A percentile compares a stretch with the other conserved stretches of the same genome.
These are phyloP conservation scores for Cyberlindnera bimundalis DNA, from an alignment of 805 yeast species.

Conservation along the genomic window DNA sequence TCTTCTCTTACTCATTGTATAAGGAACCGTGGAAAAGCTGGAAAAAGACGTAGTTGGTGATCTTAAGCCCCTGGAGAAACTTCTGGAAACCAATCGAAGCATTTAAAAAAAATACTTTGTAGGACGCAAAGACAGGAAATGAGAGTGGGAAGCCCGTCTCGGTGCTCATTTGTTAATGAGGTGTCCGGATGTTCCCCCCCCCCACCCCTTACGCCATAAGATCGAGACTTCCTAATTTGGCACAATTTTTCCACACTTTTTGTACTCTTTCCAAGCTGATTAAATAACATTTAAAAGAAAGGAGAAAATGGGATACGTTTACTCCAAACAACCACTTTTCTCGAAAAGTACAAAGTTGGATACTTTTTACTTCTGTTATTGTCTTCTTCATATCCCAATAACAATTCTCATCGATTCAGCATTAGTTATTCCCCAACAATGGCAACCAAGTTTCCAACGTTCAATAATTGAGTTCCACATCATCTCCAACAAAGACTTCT, in stretches of 20 bases:
- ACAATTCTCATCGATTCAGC: constrained; percentile 74
- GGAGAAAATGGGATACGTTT: constrained; percentile 3
- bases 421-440: constrained; percentile 56
- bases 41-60: no score
- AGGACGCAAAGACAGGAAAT: no score
- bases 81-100: background rate
- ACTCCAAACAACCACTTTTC: constrained; percentile 17
- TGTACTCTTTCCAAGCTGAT: no score
- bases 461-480: constrained; percentile 57
- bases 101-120: no score
- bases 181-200: constrained; percentile 1
- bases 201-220: no score
- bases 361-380: constrained; percentile 47
- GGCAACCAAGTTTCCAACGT: constrained; percentile 46
- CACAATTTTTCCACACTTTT: no score
- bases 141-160: no score
- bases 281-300: no score
- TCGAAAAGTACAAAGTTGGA: constrained; percentile 28
- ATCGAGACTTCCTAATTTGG: no score
- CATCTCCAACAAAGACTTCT: constrained; percentile 63
- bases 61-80: no score
- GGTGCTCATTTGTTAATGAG: no score
- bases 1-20: constrained; percentile 11
- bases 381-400: constrained; percentile 68
- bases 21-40: background rate